Base-by-base conservation (phyloP, 257 asterid species). In the Penstemon newberryi region DNA sequence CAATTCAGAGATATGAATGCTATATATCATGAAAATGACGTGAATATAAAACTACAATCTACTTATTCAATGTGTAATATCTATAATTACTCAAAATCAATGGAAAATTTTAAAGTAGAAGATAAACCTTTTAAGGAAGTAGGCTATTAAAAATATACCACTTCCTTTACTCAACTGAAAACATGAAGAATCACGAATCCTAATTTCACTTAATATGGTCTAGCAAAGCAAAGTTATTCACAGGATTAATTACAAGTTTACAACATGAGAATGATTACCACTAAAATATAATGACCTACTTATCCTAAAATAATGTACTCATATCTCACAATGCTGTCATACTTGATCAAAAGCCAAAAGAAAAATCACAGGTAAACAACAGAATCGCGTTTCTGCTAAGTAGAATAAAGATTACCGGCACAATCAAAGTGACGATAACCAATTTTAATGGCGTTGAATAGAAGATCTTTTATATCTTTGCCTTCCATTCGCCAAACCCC, bases 351-450 rank as follows among this genome's bases (percentile, higher is more conserved):
- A 46, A 46, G 12, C 12, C 52, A 46, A 46, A 10, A 46, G 13
- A 2, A 46, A 46, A 46, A 4, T 7, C 4, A 10, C 12, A 46
- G 12, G 12, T n/a, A 46, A 46, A 25, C 33, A 46, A 46, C 52
- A 46, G 10, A 46, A 6, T 46, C 52, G 12, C 52, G n/a, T 46
- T 25, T 15, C 38, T 18, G 37, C 60, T 25, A 15, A 19, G 42
- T 19, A 11, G 0, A 38, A 18, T 11, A 45, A 7, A 45, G 12
- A 38, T n/a, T 61, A 78, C 90, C 90, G 15, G 90, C 90, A 45
- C 90, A 85, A 63, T 85, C 90, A 10, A 85, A 82, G 76, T 85
- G 90, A 56, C 90, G 87, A 19, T 85, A 80, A 8, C 90, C 90
- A 36, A 76, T 62, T 57, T 78, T 82, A 69, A 85, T 68, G 41